Base-by-base conservation (phyloP, 371 early-diverging fungal genomes). In the Lichtheimia hyalospora region DNA sequence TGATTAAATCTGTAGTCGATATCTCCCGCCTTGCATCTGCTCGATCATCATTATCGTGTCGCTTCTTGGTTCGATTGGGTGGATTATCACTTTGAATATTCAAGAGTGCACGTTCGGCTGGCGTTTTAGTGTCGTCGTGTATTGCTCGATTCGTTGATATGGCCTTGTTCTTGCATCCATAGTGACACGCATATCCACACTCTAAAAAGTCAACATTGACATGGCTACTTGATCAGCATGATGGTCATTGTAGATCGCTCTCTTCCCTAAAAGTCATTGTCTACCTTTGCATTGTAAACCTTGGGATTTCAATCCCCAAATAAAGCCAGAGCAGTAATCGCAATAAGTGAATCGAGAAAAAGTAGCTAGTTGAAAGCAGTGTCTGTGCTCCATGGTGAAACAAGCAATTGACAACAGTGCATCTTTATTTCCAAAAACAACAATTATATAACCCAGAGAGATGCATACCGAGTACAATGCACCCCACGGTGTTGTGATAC, bases 271-370 rank as follows among this genome's bases (percentile, higher is more conserved):
- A 24, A 18, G n/a, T 15, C 28, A 58, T 16, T 16, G 34, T 3
- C 41, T 34, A 44, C 56, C 56, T 55, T 57, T 54, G 40, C 62
- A 62, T 23, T 51, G 44, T 14, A 62, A 15, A 13, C 57, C 62
- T 57, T 62, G 62, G 5, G 51, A 44, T 18, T 25, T 21, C 15
- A 69, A 46, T 1, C 70, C 70, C 70, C 70, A 69, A 42, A 69
- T 39, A 50, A 66, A 57, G 10, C 50, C 51, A 16, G 54, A 39
- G 49, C 70, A 69, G 34, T 56, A 40, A 15, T 69, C 66, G 34
- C 70, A 69, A 23, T 63, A 60, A 1, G 66, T 66, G 16, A 58
- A 49, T 43, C 51, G 40, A 44, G 53, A 56, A 27, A 69, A 69
- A 8, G 66, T 66, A 16, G 58, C 50, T 28, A 24, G 42, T 54